phyloP scores from a whole-genome alignment of 1,284 basidiomycete genomes.

The Papiliotrema flavescens region DNA sequence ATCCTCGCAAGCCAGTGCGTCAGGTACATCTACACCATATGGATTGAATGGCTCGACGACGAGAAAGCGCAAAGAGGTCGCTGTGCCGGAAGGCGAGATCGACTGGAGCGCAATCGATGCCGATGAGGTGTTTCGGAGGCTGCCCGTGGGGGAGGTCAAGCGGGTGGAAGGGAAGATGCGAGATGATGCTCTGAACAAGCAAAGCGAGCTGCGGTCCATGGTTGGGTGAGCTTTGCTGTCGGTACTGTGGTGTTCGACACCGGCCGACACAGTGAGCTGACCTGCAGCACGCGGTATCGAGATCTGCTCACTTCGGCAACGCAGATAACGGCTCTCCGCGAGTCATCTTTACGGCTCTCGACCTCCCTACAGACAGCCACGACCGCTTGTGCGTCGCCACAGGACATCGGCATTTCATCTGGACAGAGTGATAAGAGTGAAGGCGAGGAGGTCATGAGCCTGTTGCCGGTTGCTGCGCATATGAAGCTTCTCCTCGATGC shows the following conservation, averaged over 20 bases:
- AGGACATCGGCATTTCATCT: conserved; percentile 19
- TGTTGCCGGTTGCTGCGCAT: conserved; percentile 77
- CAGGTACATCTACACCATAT: conserved; percentile 13
- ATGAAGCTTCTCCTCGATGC: conserved; percentile 81
- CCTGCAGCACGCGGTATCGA: conserved; percentile 79
- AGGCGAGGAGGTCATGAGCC: conserved; percentile 53
- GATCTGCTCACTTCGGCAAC: conserved; percentile 87
- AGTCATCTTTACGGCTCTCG: conserved; percentile 53
- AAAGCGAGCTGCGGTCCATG: conserved; percentile 87
- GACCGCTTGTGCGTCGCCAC: conserved; percentile 33
- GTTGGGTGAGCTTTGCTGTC: conserved; percentile 76
- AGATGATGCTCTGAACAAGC: conserved; percentile 82
- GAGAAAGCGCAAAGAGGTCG: not conserved
- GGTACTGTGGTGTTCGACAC: not conserved
- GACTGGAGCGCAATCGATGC: conserved; percentile 58
- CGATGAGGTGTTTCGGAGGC: conserved; percentile 72
- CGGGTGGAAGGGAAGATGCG: conserved; percentile 69
- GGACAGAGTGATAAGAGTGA: conserved; percentile 19
- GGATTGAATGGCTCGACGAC: not conserved
- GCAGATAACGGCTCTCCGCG: conserved; percentile 65
- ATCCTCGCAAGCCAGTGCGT: not conserved
- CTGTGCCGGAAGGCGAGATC: conserved; percentile 9
- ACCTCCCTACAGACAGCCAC: conserved; percentile 41
- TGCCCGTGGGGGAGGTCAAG: conserved; percentile 71
- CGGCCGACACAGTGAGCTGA: not conserved